phyloP scores from a whole-genome alignment of 2,329 filamentous ascomycete species.

The Ambrosiella xylebori region DNA sequence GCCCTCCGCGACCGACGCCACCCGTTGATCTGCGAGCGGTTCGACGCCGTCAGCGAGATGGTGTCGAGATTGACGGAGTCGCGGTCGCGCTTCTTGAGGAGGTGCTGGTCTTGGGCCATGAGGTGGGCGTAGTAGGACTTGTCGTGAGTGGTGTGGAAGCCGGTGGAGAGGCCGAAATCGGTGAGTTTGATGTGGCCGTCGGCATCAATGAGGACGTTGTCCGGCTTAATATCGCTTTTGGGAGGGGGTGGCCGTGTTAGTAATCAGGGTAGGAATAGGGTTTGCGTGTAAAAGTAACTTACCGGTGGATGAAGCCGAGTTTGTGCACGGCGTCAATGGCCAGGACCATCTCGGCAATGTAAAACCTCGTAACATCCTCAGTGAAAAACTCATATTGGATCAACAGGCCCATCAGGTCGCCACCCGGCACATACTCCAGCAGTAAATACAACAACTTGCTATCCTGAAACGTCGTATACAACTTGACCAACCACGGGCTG shows the following conservation, averaged over 20 bases:
- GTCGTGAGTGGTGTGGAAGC: constrained; percentile 94
- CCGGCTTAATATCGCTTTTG: constrained; percentile 80
- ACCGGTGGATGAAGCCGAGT: constrained; percentile 64
- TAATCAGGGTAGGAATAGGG: background rate
- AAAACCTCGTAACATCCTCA: constrained; percentile 68
- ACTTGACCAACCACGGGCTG: constrained; percentile 65
- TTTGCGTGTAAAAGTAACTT: constrained; percentile 17
- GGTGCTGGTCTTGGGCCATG: constrained; percentile 55
- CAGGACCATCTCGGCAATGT: constrained; percentile 64
- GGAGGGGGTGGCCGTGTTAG: constrained; percentile 20
- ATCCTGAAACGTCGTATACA: constrained; percentile 67
- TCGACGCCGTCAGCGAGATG: constrained; percentile 95
- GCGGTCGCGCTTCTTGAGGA: constrained; percentile 53
- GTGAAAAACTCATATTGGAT: constrained; percentile 76
- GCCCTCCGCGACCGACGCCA: constrained; percentile 91
- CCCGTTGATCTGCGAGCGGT: constrained; percentile 94
- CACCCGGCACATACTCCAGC: constrained; percentile 68
- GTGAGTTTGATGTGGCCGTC: constrained; percentile 96
- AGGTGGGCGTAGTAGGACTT: constrained; percentile 98
- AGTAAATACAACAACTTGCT: constrained; percentile 60
- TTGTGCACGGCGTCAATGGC: constrained; percentile 72
- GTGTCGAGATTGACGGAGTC: constrained; percentile 94
- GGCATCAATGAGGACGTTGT: constrained; percentile 91
- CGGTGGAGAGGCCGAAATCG: constrained; percentile 93
- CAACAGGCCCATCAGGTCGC: constrained; percentile 70